These are phyloP conservation scores for Hermanozyma aechmeae DNA, from an alignment of 805 yeast species.

Conservation along the genomic window DNA sequence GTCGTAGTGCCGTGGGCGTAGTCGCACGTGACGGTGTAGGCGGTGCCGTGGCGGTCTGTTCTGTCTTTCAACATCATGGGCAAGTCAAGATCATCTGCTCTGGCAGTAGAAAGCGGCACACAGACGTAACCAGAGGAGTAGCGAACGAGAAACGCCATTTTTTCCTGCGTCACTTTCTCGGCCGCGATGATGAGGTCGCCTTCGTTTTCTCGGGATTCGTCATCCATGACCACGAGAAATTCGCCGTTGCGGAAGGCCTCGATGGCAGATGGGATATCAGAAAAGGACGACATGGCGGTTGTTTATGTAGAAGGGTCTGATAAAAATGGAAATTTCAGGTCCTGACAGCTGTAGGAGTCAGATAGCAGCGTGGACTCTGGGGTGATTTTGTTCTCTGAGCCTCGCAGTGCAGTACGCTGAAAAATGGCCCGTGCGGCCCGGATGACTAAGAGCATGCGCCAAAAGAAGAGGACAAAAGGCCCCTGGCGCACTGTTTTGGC, in stretches of 20 bases:
- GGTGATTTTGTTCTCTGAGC: too few species aligned
- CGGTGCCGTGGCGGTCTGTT: conserved; percentile 88
- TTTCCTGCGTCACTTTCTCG: conserved; percentile 60
- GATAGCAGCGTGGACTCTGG: too few species aligned
- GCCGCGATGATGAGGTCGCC: conserved; percentile 97
- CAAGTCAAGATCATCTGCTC: conserved; percentile 73
- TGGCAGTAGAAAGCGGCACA: conserved; percentile 68
- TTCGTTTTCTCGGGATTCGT: conserved; percentile 92
- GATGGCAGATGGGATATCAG: conserved; percentile 32
- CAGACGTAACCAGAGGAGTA: conserved; percentile 88
- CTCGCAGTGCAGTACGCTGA: too few species aligned
- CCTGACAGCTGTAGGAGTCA: too few species aligned
- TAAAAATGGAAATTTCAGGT: too few species aligned
- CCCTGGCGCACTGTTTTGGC: too few species aligned
- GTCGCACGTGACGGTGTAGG: conserved; percentile 91
- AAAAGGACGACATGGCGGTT: not conserved
- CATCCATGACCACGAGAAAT: conserved; percentile 93
- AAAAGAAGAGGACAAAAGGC: too few species aligned
- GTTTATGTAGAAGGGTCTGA: too few species aligned
- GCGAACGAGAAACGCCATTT: conserved; percentile 91
- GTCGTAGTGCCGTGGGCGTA: conserved; percentile 85
- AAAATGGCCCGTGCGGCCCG: too few species aligned
- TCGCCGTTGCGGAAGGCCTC: conserved; percentile 67
- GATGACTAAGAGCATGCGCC: too few species aligned
- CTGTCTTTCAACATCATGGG: conserved; percentile 61